These are phyloP conservation scores for Ophiostoma montium DNA, from an alignment of 2,329 filamentous ascomycete genomes.

Conservation along the genomic window DNA sequence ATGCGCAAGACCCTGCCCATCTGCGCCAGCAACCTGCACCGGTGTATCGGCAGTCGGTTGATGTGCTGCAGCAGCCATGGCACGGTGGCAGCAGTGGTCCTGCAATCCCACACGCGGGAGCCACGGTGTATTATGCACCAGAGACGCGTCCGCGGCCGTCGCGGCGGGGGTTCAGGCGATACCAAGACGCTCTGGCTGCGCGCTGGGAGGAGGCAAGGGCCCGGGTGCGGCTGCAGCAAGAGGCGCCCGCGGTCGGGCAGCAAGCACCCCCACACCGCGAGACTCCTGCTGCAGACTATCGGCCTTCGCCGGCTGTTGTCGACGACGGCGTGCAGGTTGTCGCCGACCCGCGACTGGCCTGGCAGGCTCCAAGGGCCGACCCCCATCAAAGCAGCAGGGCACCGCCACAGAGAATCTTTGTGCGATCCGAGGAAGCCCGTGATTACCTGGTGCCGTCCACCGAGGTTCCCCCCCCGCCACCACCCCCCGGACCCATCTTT, in stretches of 20 bases:
- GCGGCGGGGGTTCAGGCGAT: constrained; percentile 30
- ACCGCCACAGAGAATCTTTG: neutral
- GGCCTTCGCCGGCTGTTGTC: neutral
- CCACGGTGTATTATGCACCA: neutral
- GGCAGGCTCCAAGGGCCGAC: neutral
- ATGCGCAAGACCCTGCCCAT: no score
- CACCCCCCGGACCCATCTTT: constrained; percentile 14
- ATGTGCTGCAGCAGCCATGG: no score
- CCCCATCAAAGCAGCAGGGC: neutral
- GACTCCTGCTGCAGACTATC: no score
- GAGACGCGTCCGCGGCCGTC: neutral
- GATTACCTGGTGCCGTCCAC: constrained; percentile 29
- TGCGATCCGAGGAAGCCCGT: constrained; percentile 17
- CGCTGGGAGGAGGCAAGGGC: constrained; percentile 21
- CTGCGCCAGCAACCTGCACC: no score
- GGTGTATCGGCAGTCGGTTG: no score
- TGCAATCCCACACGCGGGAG: neutral
- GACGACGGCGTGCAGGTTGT: neutral
- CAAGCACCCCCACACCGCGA: no score
- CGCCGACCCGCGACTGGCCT: neutral
- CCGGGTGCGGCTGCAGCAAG: constrained; percentile 13
- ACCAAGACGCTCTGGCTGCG: constrained; percentile 22
- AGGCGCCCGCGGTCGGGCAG: no score
- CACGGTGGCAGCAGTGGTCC: neutral
- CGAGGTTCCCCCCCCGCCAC: neutral